A percentile compares a stretch with the other conserved stretches of the same genome.
Evolutionary conservation across 202 grass and related monocot genomes (phyloP).

Genomic region (Schoenoplectus tabernaemontani): DNA sequence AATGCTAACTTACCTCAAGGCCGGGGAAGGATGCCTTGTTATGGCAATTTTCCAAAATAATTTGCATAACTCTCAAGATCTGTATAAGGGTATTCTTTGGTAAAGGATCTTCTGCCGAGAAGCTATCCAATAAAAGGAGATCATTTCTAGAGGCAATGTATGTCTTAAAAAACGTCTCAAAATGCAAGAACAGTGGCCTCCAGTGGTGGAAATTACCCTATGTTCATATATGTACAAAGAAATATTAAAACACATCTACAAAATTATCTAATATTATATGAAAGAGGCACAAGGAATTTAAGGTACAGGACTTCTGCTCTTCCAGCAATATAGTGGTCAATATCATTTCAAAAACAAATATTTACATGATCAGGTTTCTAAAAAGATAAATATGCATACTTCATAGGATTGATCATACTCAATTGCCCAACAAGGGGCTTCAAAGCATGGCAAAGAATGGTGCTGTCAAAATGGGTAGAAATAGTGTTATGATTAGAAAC

Average conservation of each 20-base stretch:
- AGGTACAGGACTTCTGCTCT: background rate
- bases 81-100: slow-evolving; percentile 79
- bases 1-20: slow-evolving; percentile 59
- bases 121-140: slow-evolving; percentile 79
- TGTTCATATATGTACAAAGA: slow-evolving; percentile 14
- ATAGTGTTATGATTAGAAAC: background rate
- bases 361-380: background rate
- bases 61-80: slow-evolving; percentile 93
- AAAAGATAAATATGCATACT: slow-evolving; percentile 6
- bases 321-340: background rate
- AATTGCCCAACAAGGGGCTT: background rate
- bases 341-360: background rate
- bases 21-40: slow-evolving; percentile 77
- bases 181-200: slow-evolving; percentile 95
- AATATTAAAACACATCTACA: slow-evolving; percentile 22
- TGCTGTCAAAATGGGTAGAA: background rate
- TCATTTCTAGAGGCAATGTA: slow-evolving; percentile 86
- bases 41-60: slow-evolving; percentile 93
- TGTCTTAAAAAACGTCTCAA: slow-evolving; percentile 93
- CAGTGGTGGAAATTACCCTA: slow-evolving; percentile 99
- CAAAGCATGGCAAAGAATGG: background rate
- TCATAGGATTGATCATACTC: background rate
- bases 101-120: slow-evolving; percentile 57
- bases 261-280: slow-evolving; percentile 3
- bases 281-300: background rate